Evolutionary conservation across 306 rosid genomes (phyloP), one percentile per base, ranked within the genome.

Genomic region (Corylus americana): DNA sequence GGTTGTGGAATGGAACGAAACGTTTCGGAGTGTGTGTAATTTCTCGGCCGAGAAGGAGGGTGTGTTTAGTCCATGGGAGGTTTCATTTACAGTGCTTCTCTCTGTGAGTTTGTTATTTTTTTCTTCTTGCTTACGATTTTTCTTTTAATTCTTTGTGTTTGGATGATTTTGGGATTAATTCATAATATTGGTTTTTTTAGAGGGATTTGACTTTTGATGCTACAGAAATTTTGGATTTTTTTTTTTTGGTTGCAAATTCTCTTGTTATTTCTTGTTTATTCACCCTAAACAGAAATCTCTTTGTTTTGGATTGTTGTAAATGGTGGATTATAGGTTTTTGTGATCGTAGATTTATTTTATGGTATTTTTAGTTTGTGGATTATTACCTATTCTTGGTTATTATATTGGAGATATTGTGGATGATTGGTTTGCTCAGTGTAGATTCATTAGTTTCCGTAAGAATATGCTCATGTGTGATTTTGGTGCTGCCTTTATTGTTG

Each of bases 61-160:
- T 86, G 91, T 80, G 75, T 96, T 96, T 87, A 96, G 76, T 73
- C 98, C 99, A 0, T 93, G 99, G 99, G 98, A 96, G 87, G 93
- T 96, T 87, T 92, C 86, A 76, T 92, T 96, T 86, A 87, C 94
- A 42, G 89, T 94, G 78, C 89, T 92, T 82, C 88, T 92, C 82
- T 87, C 90, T 74, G 99, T 93, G 20, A 78, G 87, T 88, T 66
- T 71, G 45, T 45, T 47, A 18, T 55, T 29, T 20, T 20, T n/a
- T 22, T 70, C 55, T 58, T 22, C 8, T 16, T 16, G 74, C 71
- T 27, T 42, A 39, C 8, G 2, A 1, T 1, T 39, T 1, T 39
- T 66, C 71, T 7, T 17, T 17, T 42, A 35, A 1, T 63, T 63
- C 70, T 63, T 63, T 2, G 45, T 2, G 27, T 0, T 67, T 67